These are phyloP conservation scores for Trichoderma erinaceum DNA, from an alignment of 495 filamentous ascomycete genomes.

Conservation along the genomic window DNA sequence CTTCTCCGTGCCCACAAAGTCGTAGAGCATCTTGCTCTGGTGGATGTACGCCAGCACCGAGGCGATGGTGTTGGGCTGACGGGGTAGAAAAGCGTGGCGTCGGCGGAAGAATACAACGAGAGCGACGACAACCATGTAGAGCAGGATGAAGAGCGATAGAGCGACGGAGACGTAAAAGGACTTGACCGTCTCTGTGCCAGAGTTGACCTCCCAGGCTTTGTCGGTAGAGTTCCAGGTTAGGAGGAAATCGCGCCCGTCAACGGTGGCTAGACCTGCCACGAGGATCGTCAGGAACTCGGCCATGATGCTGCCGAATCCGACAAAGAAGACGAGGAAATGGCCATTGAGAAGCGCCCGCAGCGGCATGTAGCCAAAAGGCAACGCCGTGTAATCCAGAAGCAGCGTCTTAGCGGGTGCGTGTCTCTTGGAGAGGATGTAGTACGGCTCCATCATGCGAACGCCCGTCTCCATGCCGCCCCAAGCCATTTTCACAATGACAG, in stretches of 20 bases:
- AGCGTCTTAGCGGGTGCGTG: constrained; percentile 57
- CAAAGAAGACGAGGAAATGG: constrained; percentile 56
- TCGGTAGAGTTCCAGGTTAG: constrained; percentile 14
- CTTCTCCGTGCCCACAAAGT: constrained; percentile 61
- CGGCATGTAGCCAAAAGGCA: constrained; percentile 59
- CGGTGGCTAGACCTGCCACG: constrained; percentile 53
- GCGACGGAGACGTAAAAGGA: constrained; percentile 55
- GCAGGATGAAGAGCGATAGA: constrained; percentile 53
- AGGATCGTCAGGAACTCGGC: constrained; percentile 64
- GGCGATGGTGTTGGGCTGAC: constrained; percentile 67
- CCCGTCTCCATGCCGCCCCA: constrained; percentile 67
- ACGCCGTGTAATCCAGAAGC: constrained; percentile 64
- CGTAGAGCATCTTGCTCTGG: constrained; percentile 65
- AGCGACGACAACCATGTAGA: constrained; percentile 48
- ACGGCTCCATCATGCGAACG: constrained; percentile 69
- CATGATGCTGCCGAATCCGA: constrained; percentile 56
- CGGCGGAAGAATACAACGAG: constrained; percentile 48
- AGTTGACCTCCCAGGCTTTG: constrained; percentile 27
- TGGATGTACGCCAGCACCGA: constrained; percentile 67
- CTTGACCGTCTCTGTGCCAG: constrained; percentile 53
- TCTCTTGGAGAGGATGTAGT: constrained; percentile 58
- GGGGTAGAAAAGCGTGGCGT: constrained; percentile 58
- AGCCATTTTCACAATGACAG: constrained; percentile 57
- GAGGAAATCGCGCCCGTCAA: constrained; percentile 51
- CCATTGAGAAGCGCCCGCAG: constrained; percentile 53